Conservation (phyloP, 768 basidiomycete genomes). For the Rhodotorula toruloides region DNA sequence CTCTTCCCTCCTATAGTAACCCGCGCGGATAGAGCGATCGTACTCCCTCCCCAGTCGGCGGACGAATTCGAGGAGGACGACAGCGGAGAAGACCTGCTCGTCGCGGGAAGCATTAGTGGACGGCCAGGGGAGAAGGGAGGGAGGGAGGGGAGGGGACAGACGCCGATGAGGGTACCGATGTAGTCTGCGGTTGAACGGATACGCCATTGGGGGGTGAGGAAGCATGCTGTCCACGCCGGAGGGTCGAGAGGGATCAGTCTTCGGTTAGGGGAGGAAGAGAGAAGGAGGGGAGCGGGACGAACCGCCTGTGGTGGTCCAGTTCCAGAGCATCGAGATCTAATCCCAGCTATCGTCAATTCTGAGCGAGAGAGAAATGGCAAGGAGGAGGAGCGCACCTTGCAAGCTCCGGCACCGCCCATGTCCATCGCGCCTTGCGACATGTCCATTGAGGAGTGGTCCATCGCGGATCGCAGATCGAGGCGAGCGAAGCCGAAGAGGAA, state of each 20-base stretch:
- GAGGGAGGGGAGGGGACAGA: not conserved
- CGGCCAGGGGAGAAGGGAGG: not conserved
- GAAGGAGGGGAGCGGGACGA: not conserved
- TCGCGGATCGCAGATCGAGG: too few relatives aligned
- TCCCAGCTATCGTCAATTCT: too few relatives aligned
- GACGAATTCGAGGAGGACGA: conserved; percentile 45
- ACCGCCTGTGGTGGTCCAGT: conserved; percentile 44
- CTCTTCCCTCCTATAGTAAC: conserved; percentile 24
- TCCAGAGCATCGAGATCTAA: conserved; percentile 47
- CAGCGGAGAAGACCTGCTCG: conserved; percentile 46
- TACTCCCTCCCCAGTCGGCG: conserved; percentile 46
- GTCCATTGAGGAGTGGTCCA: too few relatives aligned
- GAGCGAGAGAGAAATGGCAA: too few relatives aligned
- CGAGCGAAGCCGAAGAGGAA: too few relatives aligned
- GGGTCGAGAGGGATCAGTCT: not conserved
- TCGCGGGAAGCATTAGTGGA: not conserved
- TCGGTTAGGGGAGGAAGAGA: not conserved
- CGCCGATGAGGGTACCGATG: conserved; percentile 46
- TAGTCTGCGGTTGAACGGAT: conserved; percentile 42
- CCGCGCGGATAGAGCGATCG: conserved; percentile 42
- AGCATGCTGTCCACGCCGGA: conserved; percentile 39
- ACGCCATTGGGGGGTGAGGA: conserved; percentile 46
- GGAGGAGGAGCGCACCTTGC: too few relatives aligned
- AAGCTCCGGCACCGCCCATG: too few relatives aligned
- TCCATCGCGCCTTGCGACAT: too few relatives aligned